Conservation (phyloP, 176 grass and related monocot species). For the Lolium perenne region DNA sequence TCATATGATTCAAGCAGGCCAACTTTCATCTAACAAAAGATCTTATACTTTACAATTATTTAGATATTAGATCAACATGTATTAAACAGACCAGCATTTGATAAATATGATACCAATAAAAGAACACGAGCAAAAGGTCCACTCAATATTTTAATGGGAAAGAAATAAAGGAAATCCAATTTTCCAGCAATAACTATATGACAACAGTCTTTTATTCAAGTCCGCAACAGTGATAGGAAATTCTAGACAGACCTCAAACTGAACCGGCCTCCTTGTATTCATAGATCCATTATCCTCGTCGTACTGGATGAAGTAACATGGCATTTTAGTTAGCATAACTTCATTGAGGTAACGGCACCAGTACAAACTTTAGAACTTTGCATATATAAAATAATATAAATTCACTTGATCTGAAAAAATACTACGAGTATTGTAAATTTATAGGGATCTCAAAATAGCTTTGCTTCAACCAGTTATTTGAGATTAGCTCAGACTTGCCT, state of each 20-base stretch:
- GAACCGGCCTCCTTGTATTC: conserved; percentile 50
- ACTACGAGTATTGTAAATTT: not conserved
- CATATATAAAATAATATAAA: not conserved
- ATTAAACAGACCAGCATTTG: not conserved
- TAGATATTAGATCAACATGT: conserved; percentile 9
- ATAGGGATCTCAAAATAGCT: conserved; percentile 19
- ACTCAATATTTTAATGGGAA: not conserved
- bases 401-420: conserved; percentile 1
- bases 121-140: not conserved
- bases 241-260: conserved; percentile 45
- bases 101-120: conserved; percentile 9
- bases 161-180: not conserved
- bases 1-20: not conserved
- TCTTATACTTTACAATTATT: not conserved
- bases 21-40: not conserved
- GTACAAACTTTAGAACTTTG: conserved; percentile 3
- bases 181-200: conserved; percentile 10
- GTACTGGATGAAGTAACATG: conserved; percentile 39
- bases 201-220: not conserved
- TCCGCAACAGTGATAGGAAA: conserved; percentile 6
- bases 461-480: conserved; percentile 1
- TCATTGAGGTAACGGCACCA: not conserved
- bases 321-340: conserved; percentile 38
- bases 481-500: conserved; percentile 11
- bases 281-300: conserved; percentile 44